Base-by-base conservation (phyloP, 2,329 filamentous ascomycete species). In the Sarocladium strictum region DNA sequence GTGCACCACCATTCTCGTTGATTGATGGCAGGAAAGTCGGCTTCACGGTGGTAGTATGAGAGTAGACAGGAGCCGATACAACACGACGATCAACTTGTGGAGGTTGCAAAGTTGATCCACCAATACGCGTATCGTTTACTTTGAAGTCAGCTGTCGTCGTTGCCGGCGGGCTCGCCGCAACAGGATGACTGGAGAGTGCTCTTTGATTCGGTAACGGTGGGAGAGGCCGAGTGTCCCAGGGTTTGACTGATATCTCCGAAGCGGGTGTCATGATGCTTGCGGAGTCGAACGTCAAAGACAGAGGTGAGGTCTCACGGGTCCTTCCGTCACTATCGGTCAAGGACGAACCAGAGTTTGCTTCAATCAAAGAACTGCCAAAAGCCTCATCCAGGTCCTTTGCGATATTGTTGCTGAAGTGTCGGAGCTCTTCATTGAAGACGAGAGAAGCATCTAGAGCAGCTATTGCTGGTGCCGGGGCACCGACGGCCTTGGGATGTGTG, bases 341-440 rank as follows among this genome's bases (percentile, higher is more conserved):
- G 3, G 67, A 69, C 29, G 64, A 66, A 15, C 63, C 67, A 0
- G 71, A 71, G 12, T 70, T 67, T 15, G 72, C 69, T 17, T 69
- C 65, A 14, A 79, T 69, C 11, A 81, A 61, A 10, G 76, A 78
- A 61, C 87, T 84, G 64, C 90, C 92, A 73, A 97, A 97, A 1
- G 92, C 92, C 63, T 94, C 89, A 64, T 97, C 92, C 64, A 92
- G 95, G 56, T 94, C 89, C 68, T 90, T 90, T 51, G 90, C 90
- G 58, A 97, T 85, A 62, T 90, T 90, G 62, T 82, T 83, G 61
- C 90, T 96, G 55, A 95, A 87, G 62, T 93, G 86, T 6, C 90
- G 80, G 54, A 94, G 81, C 65, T 96, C 92, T 56, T 91, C 90
- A 61, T 83, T 85, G 61, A 78, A 70, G 38, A 72, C 61, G 51